phyloP scores from a whole-genome alignment of 495 filamentous ascomycete genomes.

The Penicillium dipodomyicola region DNA sequence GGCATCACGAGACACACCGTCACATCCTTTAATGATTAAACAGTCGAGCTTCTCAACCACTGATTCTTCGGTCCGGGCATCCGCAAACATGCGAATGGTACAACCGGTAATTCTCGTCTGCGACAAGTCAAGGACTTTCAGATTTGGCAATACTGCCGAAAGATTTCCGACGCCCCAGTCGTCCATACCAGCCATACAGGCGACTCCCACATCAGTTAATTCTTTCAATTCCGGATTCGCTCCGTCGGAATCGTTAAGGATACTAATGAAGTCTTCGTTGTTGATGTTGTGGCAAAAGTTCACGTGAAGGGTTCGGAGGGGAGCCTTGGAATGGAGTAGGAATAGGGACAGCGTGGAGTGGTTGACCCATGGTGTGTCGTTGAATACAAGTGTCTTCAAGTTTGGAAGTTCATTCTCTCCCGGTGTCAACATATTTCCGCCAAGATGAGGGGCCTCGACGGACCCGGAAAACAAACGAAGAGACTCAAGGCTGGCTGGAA shows the following conservation, averaged over 20 bases:
- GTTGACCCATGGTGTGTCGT: conserved; percentile 29
- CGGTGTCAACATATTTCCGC: not conserved
- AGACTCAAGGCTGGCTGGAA: conserved; percentile 34
- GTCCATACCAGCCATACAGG: conserved; percentile 22
- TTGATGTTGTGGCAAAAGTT: conserved; percentile 28
- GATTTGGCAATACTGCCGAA: conserved; percentile 15
- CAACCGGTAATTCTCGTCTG: conserved; percentile 38
- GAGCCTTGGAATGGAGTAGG: conserved; percentile 21
- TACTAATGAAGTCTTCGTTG: conserved; percentile 6
- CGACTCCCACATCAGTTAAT: conserved; percentile 34
- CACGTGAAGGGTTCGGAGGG: conserved; percentile 31
- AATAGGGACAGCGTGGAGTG: conserved; percentile 18
- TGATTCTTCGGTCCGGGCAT: conserved; percentile 16
- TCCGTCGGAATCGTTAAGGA: conserved; percentile 3
- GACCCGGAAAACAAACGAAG: conserved; percentile 33
- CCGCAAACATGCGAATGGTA: conserved; percentile 34
- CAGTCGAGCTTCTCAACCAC: conserved; percentile 22
- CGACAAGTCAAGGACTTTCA: conserved; percentile 38
- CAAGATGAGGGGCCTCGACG: conserved; percentile 1
- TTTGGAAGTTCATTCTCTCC: conserved; percentile 22
- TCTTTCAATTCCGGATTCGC: conserved; percentile 12
- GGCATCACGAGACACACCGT: conserved; percentile 38
- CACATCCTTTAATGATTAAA: conserved; percentile 32
- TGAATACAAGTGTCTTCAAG: conserved; percentile 35
- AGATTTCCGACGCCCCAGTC: conserved; percentile 22